Percentiles rank a stretch among this genome's conserved stretches.
Conservation (phyloP, 371 early-diverging fungal species). For the Apophysomyces variabilis region DNA sequence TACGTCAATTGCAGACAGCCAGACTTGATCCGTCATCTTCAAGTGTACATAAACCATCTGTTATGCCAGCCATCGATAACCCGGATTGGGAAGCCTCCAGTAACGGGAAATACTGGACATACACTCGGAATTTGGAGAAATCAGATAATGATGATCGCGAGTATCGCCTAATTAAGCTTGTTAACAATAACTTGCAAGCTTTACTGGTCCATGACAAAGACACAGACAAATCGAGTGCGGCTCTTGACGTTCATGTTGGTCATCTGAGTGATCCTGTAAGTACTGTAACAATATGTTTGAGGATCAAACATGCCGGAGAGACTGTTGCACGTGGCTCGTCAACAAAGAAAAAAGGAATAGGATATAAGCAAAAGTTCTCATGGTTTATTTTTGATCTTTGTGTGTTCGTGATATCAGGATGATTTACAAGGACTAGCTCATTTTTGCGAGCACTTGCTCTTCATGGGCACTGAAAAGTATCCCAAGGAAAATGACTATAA, state of each 20-base stretch:
- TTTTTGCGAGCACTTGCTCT: slow-evolving; percentile 98
- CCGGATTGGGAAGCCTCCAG: slow-evolving; percentile 43
- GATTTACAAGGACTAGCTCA: slow-evolving; percentile 95
- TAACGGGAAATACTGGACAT: slow-evolving; percentile 44
- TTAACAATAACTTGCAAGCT: slow-evolving; percentile 76
- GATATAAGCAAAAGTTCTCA: not conserved
- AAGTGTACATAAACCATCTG: not conserved
- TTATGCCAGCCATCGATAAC: slow-evolving; percentile 4
- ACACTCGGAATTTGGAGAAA: slow-evolving; percentile 51
- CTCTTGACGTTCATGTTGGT: slow-evolving; percentile 96
- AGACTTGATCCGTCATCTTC: slow-evolving; percentile 6
- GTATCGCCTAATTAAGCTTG: slow-evolving; percentile 83
- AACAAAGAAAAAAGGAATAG: not conserved
- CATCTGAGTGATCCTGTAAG: slow-evolving; percentile 80
- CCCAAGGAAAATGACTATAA: slow-evolving; percentile 95
- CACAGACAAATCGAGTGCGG: slow-evolving; percentile 90
- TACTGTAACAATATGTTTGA: slow-evolving; percentile 6
- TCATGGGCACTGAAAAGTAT: slow-evolving; percentile 89
- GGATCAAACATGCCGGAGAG: not conserved
- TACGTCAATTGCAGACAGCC: slow-evolving; percentile 3
- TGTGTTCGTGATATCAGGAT: slow-evolving; percentile 29
- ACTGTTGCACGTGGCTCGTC: not conserved
- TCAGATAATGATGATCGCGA: slow-evolving; percentile 78
- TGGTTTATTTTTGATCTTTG: slow-evolving; percentile 1
- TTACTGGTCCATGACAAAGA: slow-evolving; percentile 81